phyloP scores from a whole-genome alignment of 2,329 filamentous ascomycete species.

The Fusarium fracticaudum region DNA sequence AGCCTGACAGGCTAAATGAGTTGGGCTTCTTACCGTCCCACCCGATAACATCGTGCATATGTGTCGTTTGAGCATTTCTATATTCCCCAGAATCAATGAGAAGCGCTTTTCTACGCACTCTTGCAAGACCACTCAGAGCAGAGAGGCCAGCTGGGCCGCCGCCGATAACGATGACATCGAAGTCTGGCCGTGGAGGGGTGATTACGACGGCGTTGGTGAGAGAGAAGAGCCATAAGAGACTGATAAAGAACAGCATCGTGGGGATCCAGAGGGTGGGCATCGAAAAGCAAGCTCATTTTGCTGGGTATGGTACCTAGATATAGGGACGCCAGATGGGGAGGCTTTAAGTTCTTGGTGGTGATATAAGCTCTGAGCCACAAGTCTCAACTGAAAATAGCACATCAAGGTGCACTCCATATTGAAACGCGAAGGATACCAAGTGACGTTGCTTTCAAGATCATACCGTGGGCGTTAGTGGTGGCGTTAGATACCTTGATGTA shows the following conservation, averaged over 20 bases:
- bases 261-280: too few relatives aligned
- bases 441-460: fast-evolving
- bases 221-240: slow-evolving; percentile 18
- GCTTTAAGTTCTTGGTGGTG: not conserved
- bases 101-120: slow-evolving; percentile 63
- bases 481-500: not conserved
- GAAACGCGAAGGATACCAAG: not conserved
- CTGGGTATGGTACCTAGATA: too few relatives aligned
- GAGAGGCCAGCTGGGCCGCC: slow-evolving; percentile 66
- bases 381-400: not conserved
- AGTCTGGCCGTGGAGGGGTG: too few relatives aligned
- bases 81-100: slow-evolving; percentile 68
- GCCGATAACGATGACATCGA: slow-evolving; percentile 65
- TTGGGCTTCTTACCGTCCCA: slow-evolving; percentile 67
- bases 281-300: not conserved
- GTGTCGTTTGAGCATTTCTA: slow-evolving; percentile 64
- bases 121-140: slow-evolving; percentile 65
- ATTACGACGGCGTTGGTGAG: slow-evolving; percentile 9
- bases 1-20: too few relatives aligned
- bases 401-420: too few relatives aligned
- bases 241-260: slow-evolving; percentile 29
- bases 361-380: not conserved
- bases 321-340: fast-evolving
- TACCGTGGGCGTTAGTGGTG: fast-evolving
- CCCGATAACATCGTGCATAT: slow-evolving; percentile 70